phyloP scores from a whole-genome alignment of 108 stramenopile genomes.

The Cyclotella distinguenda region DNA sequence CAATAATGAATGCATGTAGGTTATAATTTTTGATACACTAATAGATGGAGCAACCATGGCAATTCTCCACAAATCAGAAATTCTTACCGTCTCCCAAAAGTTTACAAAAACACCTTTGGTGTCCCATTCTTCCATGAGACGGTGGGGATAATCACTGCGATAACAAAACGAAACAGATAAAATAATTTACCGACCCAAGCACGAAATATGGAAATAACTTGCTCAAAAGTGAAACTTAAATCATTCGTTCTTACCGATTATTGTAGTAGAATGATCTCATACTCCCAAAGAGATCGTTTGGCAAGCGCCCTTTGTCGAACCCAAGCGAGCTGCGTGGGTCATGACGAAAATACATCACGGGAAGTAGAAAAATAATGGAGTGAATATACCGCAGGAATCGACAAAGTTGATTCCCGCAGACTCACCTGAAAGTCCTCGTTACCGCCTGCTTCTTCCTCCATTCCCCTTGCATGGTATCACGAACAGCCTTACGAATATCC shows the following conservation, averaged over 20 bases:
- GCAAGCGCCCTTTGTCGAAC: conserved; percentile 65
- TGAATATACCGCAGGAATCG: not conserved
- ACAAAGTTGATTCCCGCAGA: not conserved
- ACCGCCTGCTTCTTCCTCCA: conserved; percentile 60
- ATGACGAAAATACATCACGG: not conserved
- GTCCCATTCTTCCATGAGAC: conserved; percentile 77
- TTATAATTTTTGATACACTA: not conserved
- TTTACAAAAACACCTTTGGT: conserved; percentile 84
- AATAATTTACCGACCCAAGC: not conserved
- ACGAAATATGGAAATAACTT: too few species aligned
- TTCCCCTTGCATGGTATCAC: conserved; percentile 38
- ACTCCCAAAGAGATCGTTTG: conserved; percentile 69
- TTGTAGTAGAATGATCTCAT: conserved; percentile 86
- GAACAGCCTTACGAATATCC: conserved; percentile 54
- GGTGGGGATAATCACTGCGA: conserved; percentile 34
- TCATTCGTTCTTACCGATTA: conserved; percentile 58
- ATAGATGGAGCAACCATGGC: not conserved
- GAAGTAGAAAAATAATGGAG: not conserved
- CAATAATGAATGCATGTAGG: not conserved
- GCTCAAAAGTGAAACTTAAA: too few species aligned
- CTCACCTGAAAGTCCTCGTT: conserved; percentile 52
- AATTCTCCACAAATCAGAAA: not conserved
- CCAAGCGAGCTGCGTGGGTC: conserved; percentile 41
- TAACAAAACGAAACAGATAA: not conserved
- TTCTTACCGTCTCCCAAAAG: conserved; percentile 71